Evolutionary conservation across 371 early-diverging fungal genomes (phyloP).

Genomic region (Capillidium rhysosporum): DNA sequence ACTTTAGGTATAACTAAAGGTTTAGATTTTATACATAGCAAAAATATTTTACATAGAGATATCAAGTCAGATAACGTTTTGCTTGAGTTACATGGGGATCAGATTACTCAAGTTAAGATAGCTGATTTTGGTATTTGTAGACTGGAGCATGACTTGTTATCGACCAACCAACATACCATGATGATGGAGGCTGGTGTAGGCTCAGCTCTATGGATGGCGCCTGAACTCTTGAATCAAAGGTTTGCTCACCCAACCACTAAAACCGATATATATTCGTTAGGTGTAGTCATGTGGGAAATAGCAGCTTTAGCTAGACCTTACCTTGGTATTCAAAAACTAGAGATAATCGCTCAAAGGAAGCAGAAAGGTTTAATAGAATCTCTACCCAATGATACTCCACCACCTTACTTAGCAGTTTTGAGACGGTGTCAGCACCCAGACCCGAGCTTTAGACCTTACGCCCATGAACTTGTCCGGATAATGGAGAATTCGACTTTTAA

Average conservation of each 20-base stretch:
- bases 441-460: slow-evolving; percentile 1
- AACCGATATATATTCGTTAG: slow-evolving; percentile 4
- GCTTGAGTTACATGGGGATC: slow-evolving; percentile 44
- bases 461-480: slow-evolving; percentile 1
- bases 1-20: slow-evolving; percentile 2
- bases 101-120: slow-evolving; percentile 49
- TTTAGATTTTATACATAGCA: slow-evolving; percentile 37
- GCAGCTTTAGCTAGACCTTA: background rate
- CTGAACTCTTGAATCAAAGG: background rate
- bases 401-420: background rate
- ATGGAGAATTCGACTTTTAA: background rate
- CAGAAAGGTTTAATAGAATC: background rate
- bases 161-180: background rate
- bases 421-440: slow-evolving; percentile 5
- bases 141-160: slow-evolving; percentile 3
- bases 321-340: background rate
- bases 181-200: background rate
- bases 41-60: slow-evolving; percentile 90
- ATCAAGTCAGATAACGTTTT: slow-evolving; percentile 93
- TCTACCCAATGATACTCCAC: background rate
- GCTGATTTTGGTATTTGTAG: slow-evolving; percentile 6
- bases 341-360: background rate
- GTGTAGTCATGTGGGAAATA: slow-evolving; percentile 7
- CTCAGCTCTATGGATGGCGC: slow-evolving; percentile 4
- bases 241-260: slow-evolving; percentile 1